Percentiles rank a stretch among this genome's conserved stretches.
Conservation (phyloP, 495 filamentous ascomycete genomes). For the Pyrenula aspistea region DNA sequence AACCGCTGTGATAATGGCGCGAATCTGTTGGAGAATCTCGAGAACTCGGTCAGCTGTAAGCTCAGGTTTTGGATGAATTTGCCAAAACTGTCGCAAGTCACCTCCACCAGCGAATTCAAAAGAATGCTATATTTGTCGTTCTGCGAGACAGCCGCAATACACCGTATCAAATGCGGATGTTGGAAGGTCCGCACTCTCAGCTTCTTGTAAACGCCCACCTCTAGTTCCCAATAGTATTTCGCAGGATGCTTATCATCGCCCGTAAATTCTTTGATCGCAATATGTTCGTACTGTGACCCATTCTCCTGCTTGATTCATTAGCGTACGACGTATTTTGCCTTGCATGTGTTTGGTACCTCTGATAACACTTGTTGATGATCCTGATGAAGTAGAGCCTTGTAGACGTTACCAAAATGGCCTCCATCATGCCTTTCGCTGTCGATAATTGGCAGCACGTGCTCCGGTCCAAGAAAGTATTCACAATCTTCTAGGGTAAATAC, state of each 20-base stretch:
- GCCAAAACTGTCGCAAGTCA: constrained; percentile 9
- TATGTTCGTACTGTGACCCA: neutral
- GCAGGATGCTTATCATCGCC: neutral
- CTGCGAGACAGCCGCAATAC: constrained; percentile 7
- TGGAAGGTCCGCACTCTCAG: neutral
- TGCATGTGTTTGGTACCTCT: neutral
- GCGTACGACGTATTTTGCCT: neutral
- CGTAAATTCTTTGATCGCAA: constrained; percentile 4
- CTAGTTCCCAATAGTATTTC: neutral
- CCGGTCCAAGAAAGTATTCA: neutral
- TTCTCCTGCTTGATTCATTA: neutral
- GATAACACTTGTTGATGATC: neutral
- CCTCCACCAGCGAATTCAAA: constrained; percentile 12
- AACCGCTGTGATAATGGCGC: constrained; percentile 9
- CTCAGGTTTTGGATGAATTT: neutral
- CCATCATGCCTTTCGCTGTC: neutral
- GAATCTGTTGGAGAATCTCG: constrained; percentile 6
- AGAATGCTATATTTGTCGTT: constrained; percentile 2
- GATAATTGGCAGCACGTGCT: neutral
- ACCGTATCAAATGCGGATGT: constrained; percentile 7
- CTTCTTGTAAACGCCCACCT: constrained; percentile 1
- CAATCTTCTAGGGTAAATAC: constrained; percentile 1
- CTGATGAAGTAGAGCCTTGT: neutral
- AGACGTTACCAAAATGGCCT: neutral
- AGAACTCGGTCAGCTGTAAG: neutral